Conservation (phyloP, 192 early-diverging fungal genomes). For the Coemansia sp. region DNA sequence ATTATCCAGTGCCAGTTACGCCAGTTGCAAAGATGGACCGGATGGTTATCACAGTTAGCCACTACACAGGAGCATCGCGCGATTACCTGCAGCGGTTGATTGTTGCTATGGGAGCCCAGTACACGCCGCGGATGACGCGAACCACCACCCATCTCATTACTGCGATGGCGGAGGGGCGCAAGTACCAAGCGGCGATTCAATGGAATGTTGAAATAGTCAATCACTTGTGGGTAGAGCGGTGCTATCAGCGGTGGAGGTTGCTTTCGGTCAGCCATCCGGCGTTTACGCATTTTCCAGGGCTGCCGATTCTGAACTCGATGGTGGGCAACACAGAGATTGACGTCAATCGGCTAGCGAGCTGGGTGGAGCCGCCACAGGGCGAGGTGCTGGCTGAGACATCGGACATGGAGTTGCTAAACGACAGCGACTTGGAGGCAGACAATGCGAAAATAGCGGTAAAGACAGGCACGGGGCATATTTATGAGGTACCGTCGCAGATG, state of each 20-base stretch:
- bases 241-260: constrained; percentile 63
- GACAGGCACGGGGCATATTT: constrained; percentile 7
- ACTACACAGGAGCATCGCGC: constrained; percentile 67
- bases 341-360: constrained; percentile 35
- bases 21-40: constrained; percentile 26
- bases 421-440: constrained; percentile 35
- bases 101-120: constrained; percentile 61
- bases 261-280: constrained; percentile 58
- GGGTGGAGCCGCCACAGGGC: constrained; percentile 41
- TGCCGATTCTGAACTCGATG: constrained; percentile 55
- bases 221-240: constrained; percentile 85
- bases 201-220: constrained; percentile 75
- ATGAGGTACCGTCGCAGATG: background rate
- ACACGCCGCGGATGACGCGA: constrained; percentile 61
- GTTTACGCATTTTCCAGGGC: constrained; percentile 59
- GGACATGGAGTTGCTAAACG: constrained; percentile 46
- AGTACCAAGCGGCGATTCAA: constrained; percentile 62
- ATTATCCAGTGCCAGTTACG: constrained; percentile 38
- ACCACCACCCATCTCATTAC: constrained; percentile 79
- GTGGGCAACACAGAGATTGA: constrained; percentile 57
- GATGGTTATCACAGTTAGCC: constrained; percentile 64
- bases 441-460: background rate
- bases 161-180: constrained; percentile 62
- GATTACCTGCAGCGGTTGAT: constrained; percentile 68
- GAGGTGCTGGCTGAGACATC: constrained; percentile 41